A percentile compares a stretch with the other conserved stretches of the same genome.
Evolutionary conservation across 2,329 filamentous ascomycete species (phyloP).

Genomic region (Monascus ruber): DNA sequence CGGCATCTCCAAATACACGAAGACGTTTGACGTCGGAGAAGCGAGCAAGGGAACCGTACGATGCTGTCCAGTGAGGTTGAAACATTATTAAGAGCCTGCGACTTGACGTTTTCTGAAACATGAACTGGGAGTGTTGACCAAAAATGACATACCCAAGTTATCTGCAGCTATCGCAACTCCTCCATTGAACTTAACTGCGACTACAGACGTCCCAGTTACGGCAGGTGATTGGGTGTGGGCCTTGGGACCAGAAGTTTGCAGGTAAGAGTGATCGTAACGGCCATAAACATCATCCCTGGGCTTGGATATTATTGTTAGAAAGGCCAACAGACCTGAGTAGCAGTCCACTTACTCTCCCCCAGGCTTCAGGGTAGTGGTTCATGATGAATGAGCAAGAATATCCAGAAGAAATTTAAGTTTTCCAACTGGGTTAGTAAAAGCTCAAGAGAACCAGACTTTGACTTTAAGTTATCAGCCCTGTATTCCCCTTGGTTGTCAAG

Average conservation of each 20-base stretch:
- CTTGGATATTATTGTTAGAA: conserved; percentile 42
- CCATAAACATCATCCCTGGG: conserved; percentile 97
- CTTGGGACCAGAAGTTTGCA: conserved; percentile 58
- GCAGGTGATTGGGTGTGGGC: conserved; percentile 85
- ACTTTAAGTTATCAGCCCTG: too few species aligned
- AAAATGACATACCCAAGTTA: conserved; percentile 63
- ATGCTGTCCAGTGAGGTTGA: conserved; percentile 48
- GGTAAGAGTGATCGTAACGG: conserved; percentile 77
- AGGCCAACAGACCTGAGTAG: conserved; percentile 3
- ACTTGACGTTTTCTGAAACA: conserved; percentile 1
- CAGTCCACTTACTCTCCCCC: conserved; percentile 45
- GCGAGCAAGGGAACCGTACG: conserved; percentile 90
- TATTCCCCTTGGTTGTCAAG: too few species aligned
- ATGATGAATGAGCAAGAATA: conserved; percentile 29
- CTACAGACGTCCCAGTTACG: conserved; percentile 90
- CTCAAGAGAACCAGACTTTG: too few species aligned
- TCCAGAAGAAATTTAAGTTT: neutral
- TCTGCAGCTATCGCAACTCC: conserved; percentile 95
- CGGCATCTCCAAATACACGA: conserved; percentile 70
- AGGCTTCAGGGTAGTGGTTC: conserved; percentile 56
- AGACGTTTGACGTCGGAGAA: conserved; percentile 97
- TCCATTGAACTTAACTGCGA: conserved; percentile 90
- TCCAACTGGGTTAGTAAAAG: too few species aligned
- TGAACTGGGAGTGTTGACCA: neutral
- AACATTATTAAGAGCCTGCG: conserved; percentile 7